Base-by-base conservation (phyloP, 352 stramenopile species). In the Phytophthora citricola region DNA sequence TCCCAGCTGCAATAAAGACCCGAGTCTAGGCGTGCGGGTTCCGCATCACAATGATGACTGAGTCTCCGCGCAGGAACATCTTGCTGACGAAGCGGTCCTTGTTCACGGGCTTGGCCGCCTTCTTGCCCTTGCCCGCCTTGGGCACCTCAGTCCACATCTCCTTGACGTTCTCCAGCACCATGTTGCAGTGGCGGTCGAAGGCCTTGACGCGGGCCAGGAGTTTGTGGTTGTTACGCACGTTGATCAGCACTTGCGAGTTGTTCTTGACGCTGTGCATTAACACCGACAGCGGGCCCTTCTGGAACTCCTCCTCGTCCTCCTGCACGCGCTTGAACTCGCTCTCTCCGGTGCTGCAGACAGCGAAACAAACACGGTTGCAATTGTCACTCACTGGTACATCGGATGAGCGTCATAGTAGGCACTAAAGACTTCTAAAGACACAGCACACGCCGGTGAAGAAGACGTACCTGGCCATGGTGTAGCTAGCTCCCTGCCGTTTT, bases 211-310 rank as follows among this genome's bases (percentile, higher is more conserved):
- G 85, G 20, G 93, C 97, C 51, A 99, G 89, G 40, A 99, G 86
- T 78, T 99, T 99, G 87, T 99, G 98, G 83, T 99, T 99, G 85
- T 99, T 99, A 60, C 98, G 90, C 49, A 99, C 94, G 83, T 99
- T 99, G 73, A 99, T 98, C 12, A 99, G 88, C 55, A 99, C 96
- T 81, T 99, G 97, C 55, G 94, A 98, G 71, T 97, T 99, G 63
- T 97, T 97, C 76, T 98, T 98, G 17, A 99, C 97, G 68, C 95
- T 98, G 57, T 99, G 94, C 88, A 98, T 98, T 49, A 99, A 86
- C 57, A 99, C 91, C 29, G 90, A 98, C 36, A 99, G 91, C 54
- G 98, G 98, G 15, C 98, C 98, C 51, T 97, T 98, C 69, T 98
- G 93, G 73, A 99, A 98, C 69, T 98, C 94, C 60, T 98, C 84